Evolutionary conservation across 176 grass and related monocot species (phyloP).

Genomic region (Hordeum marinum): DNA sequence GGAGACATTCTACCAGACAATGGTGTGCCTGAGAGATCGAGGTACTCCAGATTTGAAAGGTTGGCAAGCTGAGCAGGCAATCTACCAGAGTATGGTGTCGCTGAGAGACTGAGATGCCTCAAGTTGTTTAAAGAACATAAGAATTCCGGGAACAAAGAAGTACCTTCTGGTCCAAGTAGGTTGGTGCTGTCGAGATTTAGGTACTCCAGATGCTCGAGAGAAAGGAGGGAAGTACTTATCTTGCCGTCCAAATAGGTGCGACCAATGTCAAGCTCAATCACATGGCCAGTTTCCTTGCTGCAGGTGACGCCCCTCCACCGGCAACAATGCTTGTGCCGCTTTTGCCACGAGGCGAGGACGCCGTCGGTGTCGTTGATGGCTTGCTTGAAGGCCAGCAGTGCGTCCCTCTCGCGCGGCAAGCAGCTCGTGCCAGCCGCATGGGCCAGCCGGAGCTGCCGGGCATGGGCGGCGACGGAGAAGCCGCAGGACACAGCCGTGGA

Average conservation of each 20-base stretch:
- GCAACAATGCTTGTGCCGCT: background rate
- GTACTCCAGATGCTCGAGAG: constrained; percentile 9
- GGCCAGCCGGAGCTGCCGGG: background rate
- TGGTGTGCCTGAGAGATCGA: background rate
- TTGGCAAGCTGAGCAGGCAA: background rate
- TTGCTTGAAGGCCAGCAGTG: constrained; percentile 21
- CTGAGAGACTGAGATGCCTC: constrained; percentile 6
- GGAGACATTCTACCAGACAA: background rate
- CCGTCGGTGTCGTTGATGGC: background rate
- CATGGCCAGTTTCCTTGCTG: background rate
- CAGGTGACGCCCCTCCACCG: constrained; percentile 35
- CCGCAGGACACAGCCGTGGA: background rate
- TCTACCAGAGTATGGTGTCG: background rate
- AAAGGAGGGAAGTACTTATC: constrained; percentile 25
- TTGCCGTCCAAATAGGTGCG: background rate
- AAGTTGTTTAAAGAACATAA: constrained; percentile 11
- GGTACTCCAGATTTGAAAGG: background rate
- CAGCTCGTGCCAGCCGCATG: background rate
- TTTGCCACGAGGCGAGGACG: background rate
- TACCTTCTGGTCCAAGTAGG: background rate
- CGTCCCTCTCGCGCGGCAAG: background rate
- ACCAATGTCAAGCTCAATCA: background rate
- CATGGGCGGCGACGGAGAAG: background rate
- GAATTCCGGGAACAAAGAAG: background rate
- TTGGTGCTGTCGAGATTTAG: background rate